Percentiles rank a stretch among this genome's conserved stretches.
Evolutionary conservation across 768 basidiomycete genomes (phyloP).

Genomic region (Neoboletus brunneissimus): DNA sequence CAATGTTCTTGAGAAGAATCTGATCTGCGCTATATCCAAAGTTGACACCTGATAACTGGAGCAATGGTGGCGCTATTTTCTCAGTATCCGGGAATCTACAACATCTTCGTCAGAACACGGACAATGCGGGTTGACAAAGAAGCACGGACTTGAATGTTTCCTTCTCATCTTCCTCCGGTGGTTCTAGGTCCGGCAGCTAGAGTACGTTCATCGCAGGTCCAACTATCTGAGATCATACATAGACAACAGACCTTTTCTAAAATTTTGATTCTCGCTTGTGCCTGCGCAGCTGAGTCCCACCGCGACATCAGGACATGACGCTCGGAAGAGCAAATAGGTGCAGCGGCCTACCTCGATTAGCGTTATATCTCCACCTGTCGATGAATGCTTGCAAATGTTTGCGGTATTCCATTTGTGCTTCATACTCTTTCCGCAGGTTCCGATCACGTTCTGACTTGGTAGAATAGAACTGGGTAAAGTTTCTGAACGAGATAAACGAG

Average conservation of each 20-base stretch:
- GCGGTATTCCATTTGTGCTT: slow-evolving; percentile 92
- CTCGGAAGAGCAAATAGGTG: background rate
- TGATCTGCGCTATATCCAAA: slow-evolving; percentile 86
- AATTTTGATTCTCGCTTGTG: slow-evolving; percentile 75
- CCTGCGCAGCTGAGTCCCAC: slow-evolving; percentile 68
- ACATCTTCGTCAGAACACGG: background rate
- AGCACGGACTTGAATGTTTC: slow-evolving; percentile 80
- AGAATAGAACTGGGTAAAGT: slow-evolving; percentile 98
- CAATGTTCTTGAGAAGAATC: slow-evolving; percentile 70
- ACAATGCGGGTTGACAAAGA: background rate
- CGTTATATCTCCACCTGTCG: slow-evolving; percentile 97
- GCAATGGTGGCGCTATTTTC: slow-evolving; percentile 92
- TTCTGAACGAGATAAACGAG: slow-evolving; percentile 43
- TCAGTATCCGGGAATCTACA: slow-evolving; percentile 90
- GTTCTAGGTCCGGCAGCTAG: slow-evolving; percentile 87
- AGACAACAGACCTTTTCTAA: slow-evolving; percentile 59
- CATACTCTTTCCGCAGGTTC: slow-evolving; percentile 92
- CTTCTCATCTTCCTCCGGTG: slow-evolving; percentile 88
- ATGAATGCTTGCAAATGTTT: slow-evolving; percentile 97
- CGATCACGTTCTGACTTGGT: slow-evolving; percentile 94
- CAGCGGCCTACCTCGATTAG: slow-evolving; percentile 68
- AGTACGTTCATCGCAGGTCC: background rate
- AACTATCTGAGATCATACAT: background rate
- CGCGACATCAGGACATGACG: slow-evolving; percentile 1
- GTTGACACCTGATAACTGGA: slow-evolving; percentile 87